phyloP scores from a whole-genome alignment of 768 basidiomycete species.

The Neoboletus brunneissimus region DNA sequence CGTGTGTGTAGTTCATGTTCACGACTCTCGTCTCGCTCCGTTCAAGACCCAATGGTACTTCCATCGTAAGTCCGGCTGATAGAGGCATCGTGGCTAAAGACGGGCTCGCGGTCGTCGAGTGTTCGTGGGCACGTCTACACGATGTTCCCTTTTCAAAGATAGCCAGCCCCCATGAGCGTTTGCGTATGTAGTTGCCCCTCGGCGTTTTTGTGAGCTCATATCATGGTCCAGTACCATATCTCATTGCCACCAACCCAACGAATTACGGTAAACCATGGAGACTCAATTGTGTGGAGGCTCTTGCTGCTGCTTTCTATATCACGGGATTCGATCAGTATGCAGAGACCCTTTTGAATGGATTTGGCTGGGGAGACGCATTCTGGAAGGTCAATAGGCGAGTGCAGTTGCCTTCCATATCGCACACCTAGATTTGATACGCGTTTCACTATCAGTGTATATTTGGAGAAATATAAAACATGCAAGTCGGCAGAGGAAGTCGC shows the following conservation, averaged over 20 bases:
- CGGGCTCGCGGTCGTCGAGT: slow-evolving; percentile 97
- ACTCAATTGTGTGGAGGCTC: slow-evolving; percentile 90
- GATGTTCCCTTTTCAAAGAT: slow-evolving; percentile 96
- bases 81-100: slow-evolving; percentile 66
- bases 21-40: background rate
- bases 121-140: slow-evolving; percentile 94
- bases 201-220: background rate
- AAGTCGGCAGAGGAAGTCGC: slow-evolving; percentile 54
- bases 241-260: slow-evolving; percentile 92
- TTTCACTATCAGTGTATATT: slow-evolving; percentile 33
- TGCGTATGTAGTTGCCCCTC: slow-evolving; percentile 53
- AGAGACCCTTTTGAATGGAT: slow-evolving; percentile 70
- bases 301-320: slow-evolving; percentile 94
- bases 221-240: slow-evolving; percentile 74
- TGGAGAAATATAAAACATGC: slow-evolving; percentile 79
- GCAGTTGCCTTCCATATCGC: background rate
- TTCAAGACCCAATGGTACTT: slow-evolving; percentile 76
- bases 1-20: background rate
- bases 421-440: background rate
- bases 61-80: slow-evolving; percentile 79
- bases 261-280: slow-evolving; percentile 99
- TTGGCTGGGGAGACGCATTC: slow-evolving; percentile 92
- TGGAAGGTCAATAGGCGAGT: slow-evolving; percentile 75
- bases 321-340: slow-evolving; percentile 83
- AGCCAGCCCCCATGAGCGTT: slow-evolving; percentile 85